Evolutionary conservation across 345 rosid genomes (phyloP).

Genomic region (Ceriops zippeliana): DNA sequence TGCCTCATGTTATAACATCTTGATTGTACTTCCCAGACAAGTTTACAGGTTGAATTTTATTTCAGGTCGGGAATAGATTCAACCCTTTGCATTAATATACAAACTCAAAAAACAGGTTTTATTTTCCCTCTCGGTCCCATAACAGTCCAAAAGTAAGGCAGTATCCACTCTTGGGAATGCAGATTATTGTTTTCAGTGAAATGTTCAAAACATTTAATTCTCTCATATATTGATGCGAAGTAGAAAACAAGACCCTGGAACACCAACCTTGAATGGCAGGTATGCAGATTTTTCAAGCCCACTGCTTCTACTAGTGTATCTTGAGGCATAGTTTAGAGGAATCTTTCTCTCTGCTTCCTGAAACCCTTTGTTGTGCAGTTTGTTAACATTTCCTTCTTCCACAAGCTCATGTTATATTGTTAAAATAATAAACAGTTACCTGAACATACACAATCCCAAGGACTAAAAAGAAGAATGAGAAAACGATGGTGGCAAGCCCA

Average conservation of each 20-base stretch:
- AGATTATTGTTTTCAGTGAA: background rate
- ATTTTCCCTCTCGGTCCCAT: background rate
- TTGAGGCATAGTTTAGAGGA: constrained; percentile 93
- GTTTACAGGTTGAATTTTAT: background rate
- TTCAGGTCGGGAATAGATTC: background rate
- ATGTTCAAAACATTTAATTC: constrained; percentile 5
- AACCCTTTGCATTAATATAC: background rate
- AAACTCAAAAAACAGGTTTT: background rate
- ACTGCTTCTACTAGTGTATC: constrained; percentile 72
- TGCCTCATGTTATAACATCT: background rate
- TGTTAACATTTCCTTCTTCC: constrained; percentile 22
- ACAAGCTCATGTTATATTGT: constrained; percentile 8
- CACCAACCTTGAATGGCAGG: constrained; percentile 81
- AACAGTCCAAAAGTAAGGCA: too few species aligned
- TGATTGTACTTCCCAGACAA: background rate
- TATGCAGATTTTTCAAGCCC: constrained; percentile 93
- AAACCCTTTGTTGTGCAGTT: constrained; percentile 35
- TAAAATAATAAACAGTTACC: constrained; percentile 43
- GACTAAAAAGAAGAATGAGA: constrained; percentile 75
- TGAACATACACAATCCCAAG: constrained; percentile 95
- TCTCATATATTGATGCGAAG: background rate
- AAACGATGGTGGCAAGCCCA: constrained; percentile 67
- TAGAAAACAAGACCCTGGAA: constrained; percentile 10
- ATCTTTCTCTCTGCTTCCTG: constrained; percentile 99
- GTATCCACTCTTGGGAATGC: too few species aligned